phyloP scores from a whole-genome alignment of 805 yeast species.

The Myxozyma melibiosi region DNA sequence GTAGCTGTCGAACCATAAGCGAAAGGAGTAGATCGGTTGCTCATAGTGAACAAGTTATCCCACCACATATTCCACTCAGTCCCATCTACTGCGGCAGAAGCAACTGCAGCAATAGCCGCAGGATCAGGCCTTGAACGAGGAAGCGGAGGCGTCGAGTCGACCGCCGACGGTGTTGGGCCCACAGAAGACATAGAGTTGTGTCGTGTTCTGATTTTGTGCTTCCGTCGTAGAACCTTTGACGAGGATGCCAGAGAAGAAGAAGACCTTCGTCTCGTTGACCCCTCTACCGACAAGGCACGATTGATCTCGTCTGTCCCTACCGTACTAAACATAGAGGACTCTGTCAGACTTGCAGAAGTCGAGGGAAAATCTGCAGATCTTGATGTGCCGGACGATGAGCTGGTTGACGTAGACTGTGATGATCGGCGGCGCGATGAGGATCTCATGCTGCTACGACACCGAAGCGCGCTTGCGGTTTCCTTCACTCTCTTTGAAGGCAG shows the following conservation, averaged over 20 bases:
- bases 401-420: background rate
- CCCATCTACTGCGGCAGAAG: constrained; percentile 11
- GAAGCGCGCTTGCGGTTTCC: background rate
- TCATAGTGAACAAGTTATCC: constrained; percentile 17
- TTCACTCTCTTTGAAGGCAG: background rate
- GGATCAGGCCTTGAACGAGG: constrained; percentile 1
- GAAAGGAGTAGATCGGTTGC: background rate
- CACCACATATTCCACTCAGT: constrained; percentile 30
- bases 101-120: background rate
- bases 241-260: background rate
- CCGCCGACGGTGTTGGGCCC: background rate
- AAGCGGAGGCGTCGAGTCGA: background rate
- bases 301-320: constrained; percentile 17
- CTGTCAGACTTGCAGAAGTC: background rate
- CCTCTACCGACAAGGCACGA: constrained; percentile 16
- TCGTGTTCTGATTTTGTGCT: constrained; percentile 4
- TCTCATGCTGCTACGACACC: background rate
- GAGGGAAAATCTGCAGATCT: background rate
- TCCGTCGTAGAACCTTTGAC: background rate
- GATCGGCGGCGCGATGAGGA: background rate
- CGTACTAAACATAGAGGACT: background rate
- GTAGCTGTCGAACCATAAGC: background rate
- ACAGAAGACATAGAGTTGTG: constrained; percentile 1
- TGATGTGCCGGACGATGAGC: background rate
- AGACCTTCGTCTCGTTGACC: background rate